Base-by-base conservation (phyloP, 2,329 filamentous ascomycete genomes). In the Sphaerulina vaccinii region DNA sequence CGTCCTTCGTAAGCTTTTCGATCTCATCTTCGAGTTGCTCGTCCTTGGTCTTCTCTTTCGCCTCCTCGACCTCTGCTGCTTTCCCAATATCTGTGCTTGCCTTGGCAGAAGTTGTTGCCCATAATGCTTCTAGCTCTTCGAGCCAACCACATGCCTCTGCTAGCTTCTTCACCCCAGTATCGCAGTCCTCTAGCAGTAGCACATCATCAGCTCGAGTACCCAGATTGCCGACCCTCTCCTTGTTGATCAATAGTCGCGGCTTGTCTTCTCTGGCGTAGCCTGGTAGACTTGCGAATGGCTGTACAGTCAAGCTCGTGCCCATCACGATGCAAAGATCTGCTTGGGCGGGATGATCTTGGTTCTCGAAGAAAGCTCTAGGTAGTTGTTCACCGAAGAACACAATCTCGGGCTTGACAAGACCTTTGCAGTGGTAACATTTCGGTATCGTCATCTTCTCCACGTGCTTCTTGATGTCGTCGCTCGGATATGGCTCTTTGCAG, bases 331-430 rank as follows among this genome's bases (percentile, higher is more conserved):
- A 81, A 2, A 96, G 72, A 66, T 96, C 90, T 0, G 89, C 87
- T 62, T 79, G 71, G 1, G 71, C 72, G 0, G 82, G 79, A 10
- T 85, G 70, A 35, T 73, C 66, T 22, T 75, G 73, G 52, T 81
- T 83, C 5, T 72, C 66, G 65, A 85, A 84, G 70, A 95, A 95
- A 0, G 71, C 72, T 5, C 73, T 68, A 0, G 88, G 88, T 2
- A 91, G 71, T 1, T 80, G 70, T 67, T 95, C 90, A 44, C 90
- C 90, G 62, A 96, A 96, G 73, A 96, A 96, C 27, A 95, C 90
- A 66, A 96, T 96, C 63, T 96, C 89, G 0, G 91, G 91, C 72
- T 96, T 96, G 32, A 96, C 89, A 2, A 93, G 74, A 0, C 91
- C 91, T 29, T 79, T 75, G 68, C 92, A 97, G 16, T 73, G 68